These are phyloP conservation scores for Clavulina sp. DNA, from an alignment of 768 basidiomycete genomes.

Conservation along the genomic window DNA sequence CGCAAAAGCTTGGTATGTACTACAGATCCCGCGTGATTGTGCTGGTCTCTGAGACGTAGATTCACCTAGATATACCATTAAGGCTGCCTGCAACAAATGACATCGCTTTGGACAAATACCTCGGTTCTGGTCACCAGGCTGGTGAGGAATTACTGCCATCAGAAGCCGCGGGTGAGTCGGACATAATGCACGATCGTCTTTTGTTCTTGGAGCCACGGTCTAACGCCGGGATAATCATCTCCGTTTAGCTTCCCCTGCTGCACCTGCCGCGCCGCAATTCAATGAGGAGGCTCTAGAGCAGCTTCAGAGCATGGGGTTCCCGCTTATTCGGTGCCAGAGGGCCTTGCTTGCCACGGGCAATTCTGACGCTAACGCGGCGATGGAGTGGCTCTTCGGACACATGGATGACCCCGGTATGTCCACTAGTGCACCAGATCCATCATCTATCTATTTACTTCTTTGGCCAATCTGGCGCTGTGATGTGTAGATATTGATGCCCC, in stretches of 20 bases:
- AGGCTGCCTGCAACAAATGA: slow-evolving; percentile 39
- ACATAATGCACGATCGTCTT: not conserved
- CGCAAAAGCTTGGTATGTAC: slow-evolving; percentile 68
- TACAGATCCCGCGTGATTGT: not conserved
- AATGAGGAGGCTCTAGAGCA: slow-evolving; percentile 56
- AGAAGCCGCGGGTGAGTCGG: slow-evolving; percentile 21
- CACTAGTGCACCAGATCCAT: too few species aligned
- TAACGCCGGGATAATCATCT: not conserved
- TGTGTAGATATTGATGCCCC: slow-evolving; percentile 88
- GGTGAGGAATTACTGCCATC: slow-evolving; percentile 56
- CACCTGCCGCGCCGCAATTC: slow-evolving; percentile 40
- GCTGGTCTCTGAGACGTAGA: not conserved
- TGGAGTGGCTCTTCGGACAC: slow-evolving; percentile 91
- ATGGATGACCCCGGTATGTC: slow-evolving; percentile 83
- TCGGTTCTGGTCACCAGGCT: slow-evolving; percentile 52
- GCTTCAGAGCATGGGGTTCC: slow-evolving; percentile 86
- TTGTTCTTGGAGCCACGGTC: slow-evolving; percentile 9
- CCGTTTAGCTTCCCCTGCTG: slow-evolving; percentile 9
- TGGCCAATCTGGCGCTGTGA: not conserved
- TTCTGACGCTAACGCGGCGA: slow-evolving; percentile 63
- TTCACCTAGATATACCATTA: slow-evolving; percentile 60
- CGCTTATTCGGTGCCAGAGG: slow-evolving; percentile 66
- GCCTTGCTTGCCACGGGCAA: slow-evolving; percentile 75
- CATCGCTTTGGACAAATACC: slow-evolving; percentile 44
- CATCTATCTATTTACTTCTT: not conserved